Evolutionary conservation across 2,329 filamentous ascomycete genomes (phyloP), one percentile per base, ranked within the genome.

Genomic region (Metarhizium album): DNA sequence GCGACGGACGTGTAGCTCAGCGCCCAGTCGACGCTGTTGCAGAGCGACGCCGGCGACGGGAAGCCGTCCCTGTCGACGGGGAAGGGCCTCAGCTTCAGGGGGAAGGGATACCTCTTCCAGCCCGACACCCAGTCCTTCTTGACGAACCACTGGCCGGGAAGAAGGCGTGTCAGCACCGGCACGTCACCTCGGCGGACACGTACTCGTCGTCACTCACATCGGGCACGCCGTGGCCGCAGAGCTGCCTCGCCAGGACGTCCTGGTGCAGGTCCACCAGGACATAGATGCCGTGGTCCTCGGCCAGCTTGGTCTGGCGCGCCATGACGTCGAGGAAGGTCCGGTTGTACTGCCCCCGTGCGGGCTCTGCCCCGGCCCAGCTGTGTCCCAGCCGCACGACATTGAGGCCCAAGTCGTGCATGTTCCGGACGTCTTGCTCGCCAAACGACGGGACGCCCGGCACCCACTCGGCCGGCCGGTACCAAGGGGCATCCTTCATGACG

Each of bases 241-340:
- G 27, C 37, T 57, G 53, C 18, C 48, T 40, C 2, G 53, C 54
- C 35, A 57, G 47, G 13, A 52, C 49, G 24, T 57, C 55, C 40
- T 57, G 55, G 16, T 57, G 55, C 8, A 54, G 53, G 45, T 57
- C 55, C 9, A 57, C 55, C 14, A 57, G 27, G 3, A 57, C 55
- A 38, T 57, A 57, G 24, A 57, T 27, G 37, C 55, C 55, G 13
- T 57, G 45, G 23, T 54, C 52, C 43, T 54, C 55, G n/a, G 55
- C 55, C 42, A 57, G 18, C 42, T 52, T 53, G 35, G 52, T 53
- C 50, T 57, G 55, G 35, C 42, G 42, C 47, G 53, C 54, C 55
- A 57, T 53, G 5, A 55, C 53, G 7, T 57, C 50, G 43, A 57
- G 31, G 29, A 57, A 57, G 11, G 50, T 54, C 47, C 55, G 46